Evolutionary conservation across 78 protist genomes (phyloP).

Genomic region (Protostelium mycophagum): DNA sequence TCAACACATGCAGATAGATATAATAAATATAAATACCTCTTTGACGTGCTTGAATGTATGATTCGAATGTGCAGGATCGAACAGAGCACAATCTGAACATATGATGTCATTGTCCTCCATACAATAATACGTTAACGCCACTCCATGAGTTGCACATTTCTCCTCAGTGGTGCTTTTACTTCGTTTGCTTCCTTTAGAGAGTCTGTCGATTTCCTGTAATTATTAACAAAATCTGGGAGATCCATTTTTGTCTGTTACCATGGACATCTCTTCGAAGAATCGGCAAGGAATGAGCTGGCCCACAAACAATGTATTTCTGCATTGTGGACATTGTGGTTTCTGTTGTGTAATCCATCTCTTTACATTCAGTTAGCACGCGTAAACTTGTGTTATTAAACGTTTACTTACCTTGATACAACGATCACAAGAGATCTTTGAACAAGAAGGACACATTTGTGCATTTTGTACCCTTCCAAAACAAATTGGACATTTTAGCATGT

Average conservation of each 20-base stretch:
- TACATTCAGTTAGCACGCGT: too few species aligned
- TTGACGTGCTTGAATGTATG: neutral
- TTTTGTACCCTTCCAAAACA: neutral
- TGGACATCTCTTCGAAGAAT: neutral
- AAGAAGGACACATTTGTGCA: constrained; percentile 5
- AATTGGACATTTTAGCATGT: neutral
- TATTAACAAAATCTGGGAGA: neutral
- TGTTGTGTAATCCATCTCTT: neutral
- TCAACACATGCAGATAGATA: neutral
- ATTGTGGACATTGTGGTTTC: constrained; percentile 1
- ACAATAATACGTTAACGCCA: neutral
- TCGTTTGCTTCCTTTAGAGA: neutral
- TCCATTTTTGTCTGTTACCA: neutral
- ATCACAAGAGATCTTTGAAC: neutral
- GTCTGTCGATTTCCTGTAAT: neutral
- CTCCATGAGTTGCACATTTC: neutral
- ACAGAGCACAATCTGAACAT: constrained; percentile 11
- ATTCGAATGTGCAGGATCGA: neutral
- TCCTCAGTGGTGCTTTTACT: neutral
- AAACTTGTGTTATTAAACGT: neutral
- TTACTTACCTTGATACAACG: neutral
- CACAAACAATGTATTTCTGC: neutral
- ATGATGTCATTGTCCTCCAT: neutral
- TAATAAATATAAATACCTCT: neutral
- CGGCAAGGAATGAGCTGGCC: constrained; percentile 5